Conservation (phyloP, 2,329 filamentous ascomycete genomes). For the Beauveria sp. region DNA sequence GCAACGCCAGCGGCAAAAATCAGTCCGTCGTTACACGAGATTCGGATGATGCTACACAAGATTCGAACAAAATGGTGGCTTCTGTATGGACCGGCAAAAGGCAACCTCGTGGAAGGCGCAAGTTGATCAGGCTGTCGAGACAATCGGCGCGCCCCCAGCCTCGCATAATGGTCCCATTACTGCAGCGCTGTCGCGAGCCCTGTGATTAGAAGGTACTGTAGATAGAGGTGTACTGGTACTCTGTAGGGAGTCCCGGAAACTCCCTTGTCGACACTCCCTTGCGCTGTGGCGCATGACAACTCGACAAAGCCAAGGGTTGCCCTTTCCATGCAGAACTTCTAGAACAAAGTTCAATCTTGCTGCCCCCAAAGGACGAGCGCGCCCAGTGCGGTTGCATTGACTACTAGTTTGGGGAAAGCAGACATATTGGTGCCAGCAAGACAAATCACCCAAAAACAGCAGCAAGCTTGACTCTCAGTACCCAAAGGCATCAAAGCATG, state of each 20-base stretch:
- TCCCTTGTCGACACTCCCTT: not conserved
- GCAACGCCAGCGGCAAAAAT: too few species aligned
- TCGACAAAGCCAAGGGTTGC: too few species aligned
- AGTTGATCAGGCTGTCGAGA: not conserved
- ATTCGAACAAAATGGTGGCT: too few species aligned
- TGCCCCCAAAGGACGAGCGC: not conserved
- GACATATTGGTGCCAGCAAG: too few species aligned
- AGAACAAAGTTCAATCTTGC: conserved; percentile 4
- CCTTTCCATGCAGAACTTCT: conserved; percentile 1
- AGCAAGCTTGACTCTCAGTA: not conserved
- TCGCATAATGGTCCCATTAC: not conserved
- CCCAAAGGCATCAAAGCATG: not conserved
- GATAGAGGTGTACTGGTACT: not conserved
- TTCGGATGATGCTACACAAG: too few species aligned
- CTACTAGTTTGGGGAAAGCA: too few species aligned
- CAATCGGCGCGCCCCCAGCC: not conserved
- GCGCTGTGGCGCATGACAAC: too few species aligned
- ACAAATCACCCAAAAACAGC: not conserved
- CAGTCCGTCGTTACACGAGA: too few species aligned
- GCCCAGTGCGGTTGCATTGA: conserved; percentile 1
- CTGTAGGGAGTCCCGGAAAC: not conserved
- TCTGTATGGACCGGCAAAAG: too few species aligned
- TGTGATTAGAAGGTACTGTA: not conserved
- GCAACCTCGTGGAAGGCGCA: not conserved
- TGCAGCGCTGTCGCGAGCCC: not conserved